Evolutionary conservation across 768 basidiomycete genomes (phyloP).

Genomic region (Asterophora lycoperdoides): DNA sequence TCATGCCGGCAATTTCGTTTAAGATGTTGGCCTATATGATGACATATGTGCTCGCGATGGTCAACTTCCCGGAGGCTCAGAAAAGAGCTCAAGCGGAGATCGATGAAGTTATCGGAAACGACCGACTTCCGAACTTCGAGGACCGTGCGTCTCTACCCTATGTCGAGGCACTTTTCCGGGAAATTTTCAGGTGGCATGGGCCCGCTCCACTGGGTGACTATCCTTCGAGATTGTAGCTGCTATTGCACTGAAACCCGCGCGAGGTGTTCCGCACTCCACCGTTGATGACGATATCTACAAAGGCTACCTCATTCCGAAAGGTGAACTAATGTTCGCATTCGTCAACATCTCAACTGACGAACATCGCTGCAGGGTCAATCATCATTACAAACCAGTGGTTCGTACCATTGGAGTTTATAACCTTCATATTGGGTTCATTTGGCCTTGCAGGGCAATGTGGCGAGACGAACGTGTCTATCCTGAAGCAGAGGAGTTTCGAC

Average conservation of each 20-base stretch:
- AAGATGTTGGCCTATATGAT: conserved; percentile 10
- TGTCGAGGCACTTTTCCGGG: conserved; percentile 38
- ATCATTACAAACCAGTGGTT: conserved; percentile 1
- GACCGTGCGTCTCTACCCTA: conserved; percentile 48
- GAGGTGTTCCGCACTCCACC: conserved; percentile 1
- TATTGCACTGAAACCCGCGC: background rate
- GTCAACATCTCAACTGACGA: background rate
- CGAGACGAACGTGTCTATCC: conserved; percentile 5
- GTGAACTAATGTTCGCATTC: background rate
- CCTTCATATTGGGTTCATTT: background rate
- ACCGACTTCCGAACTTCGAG: conserved; percentile 32
- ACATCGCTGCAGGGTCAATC: background rate
- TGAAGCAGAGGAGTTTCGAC: conserved; percentile 3
- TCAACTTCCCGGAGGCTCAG: conserved; percentile 34
- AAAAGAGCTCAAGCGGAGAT: conserved; percentile 50
- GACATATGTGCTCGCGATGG: conserved; percentile 5
- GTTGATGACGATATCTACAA: conserved; percentile 9
- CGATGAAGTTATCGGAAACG: conserved; percentile 34
- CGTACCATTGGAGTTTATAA: background rate
- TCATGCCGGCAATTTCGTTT: background rate
- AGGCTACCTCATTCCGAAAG: conserved; percentile 11
- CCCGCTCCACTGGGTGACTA: conserved; percentile 2
- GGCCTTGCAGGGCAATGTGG: conserved; percentile 2
- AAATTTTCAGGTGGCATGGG: conserved; percentile 41
- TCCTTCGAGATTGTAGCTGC: no score